Conservation (phyloP, 2,329 filamentous ascomycete species). For the Diplodia intermedia region DNA sequence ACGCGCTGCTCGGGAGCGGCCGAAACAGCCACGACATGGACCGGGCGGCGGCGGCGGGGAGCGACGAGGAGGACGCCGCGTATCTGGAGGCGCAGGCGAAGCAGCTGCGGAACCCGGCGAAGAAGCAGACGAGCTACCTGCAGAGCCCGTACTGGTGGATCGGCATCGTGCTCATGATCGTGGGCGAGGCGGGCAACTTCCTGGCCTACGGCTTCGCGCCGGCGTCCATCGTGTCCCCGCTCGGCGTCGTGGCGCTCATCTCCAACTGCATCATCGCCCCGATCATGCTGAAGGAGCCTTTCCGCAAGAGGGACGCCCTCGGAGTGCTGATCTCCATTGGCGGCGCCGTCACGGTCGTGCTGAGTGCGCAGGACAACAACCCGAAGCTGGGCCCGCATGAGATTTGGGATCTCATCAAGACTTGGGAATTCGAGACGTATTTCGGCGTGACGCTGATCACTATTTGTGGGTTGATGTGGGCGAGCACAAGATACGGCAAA, state of each 20-base stretch:
- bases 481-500: constrained; percentile 82
- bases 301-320: constrained; percentile 82
- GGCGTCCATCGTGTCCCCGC: constrained; percentile 93
- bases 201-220: constrained; percentile 97
- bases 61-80: constrained; percentile 12
- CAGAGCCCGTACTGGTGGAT: constrained; percentile 96
- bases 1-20: constrained; percentile 12
- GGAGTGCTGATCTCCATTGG: constrained; percentile 86
- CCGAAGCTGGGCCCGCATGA: constrained; percentile 89
- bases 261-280: constrained; percentile 98
- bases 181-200: constrained; percentile 96
- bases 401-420: constrained; percentile 87
- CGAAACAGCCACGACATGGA: constrained; percentile 10
- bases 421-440: constrained; percentile 90
- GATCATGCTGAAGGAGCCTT: constrained; percentile 88
- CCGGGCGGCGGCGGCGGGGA: neutral
- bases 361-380: constrained; percentile 88
- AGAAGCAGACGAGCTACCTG: constrained; percentile 74
- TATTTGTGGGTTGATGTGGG: constrained; percentile 79
- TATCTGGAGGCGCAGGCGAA: constrained; percentile 45
- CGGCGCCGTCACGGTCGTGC: constrained; percentile 89
- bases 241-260: constrained; percentile 95
- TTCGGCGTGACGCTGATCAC: constrained; percentile 75
- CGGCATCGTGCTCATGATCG: constrained; percentile 88
- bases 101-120: constrained; percentile 40